Base-by-base conservation (phyloP, 306 rosid species). In the Boehmeria nivea region DNA sequence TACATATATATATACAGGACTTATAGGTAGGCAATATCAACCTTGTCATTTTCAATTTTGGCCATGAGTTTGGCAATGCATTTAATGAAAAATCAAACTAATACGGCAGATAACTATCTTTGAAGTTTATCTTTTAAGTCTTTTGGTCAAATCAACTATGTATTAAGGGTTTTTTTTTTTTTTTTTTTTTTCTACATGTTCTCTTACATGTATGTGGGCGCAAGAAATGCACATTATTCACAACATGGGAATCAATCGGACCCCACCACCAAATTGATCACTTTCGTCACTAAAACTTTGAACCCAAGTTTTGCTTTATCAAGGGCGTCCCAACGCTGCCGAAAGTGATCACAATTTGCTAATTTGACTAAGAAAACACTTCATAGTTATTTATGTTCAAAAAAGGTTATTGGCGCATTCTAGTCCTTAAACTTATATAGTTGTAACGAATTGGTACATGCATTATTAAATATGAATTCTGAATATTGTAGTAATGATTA, bases 271-370 rank as follows among this genome's bases (percentile, higher is more conserved):
- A 60, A 49, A 23, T 27, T 27, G 39, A 63, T 62, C 47, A 69
- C 71, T 66, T 62, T 77, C 63, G 60, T 65, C 67, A 63, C 22
- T 66, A 38, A 66, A 62, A 69, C 94, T 80, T 85, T 69, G 80
- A 79, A 52, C 57, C 77, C 80, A 82, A 74, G 91, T 16, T 59
- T 59, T 64, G 63, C 65, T 60, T 34, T 51, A 55, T 68, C 69
- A 68, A 68, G 77, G 48, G 57, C 53, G 60, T 59, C 43, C 69
- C 68, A 63, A 59, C 43, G n/a, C n/a, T 49, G 84, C 87, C 81
- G 76, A 79, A 78, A 78, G 81, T 38, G 54, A 51, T 54, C 13
- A 51, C 8, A 43, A 51, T 48, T 56, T 46, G 16, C 57, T 56
- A 1, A 31, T 31, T 63, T 43, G 37, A 51, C 46, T 21, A 15